Evolutionary conservation across 1,284 basidiomycete genomes (phyloP), one percentile per base, ranked within the genome.

Genomic region (Mycosarcoma mackinlayi): DNA sequence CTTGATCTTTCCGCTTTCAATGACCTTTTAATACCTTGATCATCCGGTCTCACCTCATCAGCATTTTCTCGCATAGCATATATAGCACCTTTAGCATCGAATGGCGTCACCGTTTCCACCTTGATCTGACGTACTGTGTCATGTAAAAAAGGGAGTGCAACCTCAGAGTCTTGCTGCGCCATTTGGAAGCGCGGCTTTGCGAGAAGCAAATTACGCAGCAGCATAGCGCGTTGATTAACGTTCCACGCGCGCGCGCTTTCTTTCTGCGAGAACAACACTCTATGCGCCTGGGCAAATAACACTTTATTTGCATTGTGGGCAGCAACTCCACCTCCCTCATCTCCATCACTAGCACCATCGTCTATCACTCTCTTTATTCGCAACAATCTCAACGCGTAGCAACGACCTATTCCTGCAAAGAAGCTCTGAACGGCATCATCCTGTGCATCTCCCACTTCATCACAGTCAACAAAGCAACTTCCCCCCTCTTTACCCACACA

Each of bases 201-300:
- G n/a, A n/a, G n/a, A n/a, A n/a, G n/a, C n/a, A n/a, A n/a, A n/a
- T n/a, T n/a, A n/a, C n/a, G n/a, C n/a, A n/a, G n/a, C n/a, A 13
- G 39, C 10, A 24, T 11, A 45, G 21, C 18, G 31, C 19, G 44
- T 33, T 46, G 31, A 24, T 44, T 31, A 19, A 31, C 21, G n/a
- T 14, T 33, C 19, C 19, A 31, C 11, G 42, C 41, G 16, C 35
- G 47, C 47, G 28, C 35, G 27, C 25, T 13, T 16, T 8, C 34
- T 16, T 10, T 35, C 34, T 14, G 38, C 10, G 24, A 28, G 33
- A 48, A 48, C 44, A 48, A 48, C 34, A 48, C 34, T 38, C 34
- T 46, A 33, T 19, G n/a, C n/a, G n/a, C n/a, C n/a, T n/a, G n/a
- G n/a, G n/a, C n/a, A n/a, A n/a, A n/a, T n/a, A n/a, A n/a, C n/a